Evolutionary conservation across 768 basidiomycete species (phyloP).

Genomic region (Hydnomerulius pinastri): DNA sequence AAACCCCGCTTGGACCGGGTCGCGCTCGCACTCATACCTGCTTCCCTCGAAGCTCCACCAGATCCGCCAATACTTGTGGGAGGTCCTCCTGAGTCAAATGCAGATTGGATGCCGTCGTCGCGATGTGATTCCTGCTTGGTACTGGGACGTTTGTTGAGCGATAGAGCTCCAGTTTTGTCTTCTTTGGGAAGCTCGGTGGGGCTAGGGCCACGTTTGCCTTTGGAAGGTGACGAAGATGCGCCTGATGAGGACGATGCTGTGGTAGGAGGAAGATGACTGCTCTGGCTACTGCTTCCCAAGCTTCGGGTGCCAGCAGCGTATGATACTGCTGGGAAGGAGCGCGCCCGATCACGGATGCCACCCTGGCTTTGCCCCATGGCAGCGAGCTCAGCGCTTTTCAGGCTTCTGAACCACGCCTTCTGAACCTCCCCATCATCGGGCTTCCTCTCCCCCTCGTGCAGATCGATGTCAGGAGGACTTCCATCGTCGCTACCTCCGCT

Average conservation of each 20-base stretch:
- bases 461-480: slow-evolving; percentile 13
- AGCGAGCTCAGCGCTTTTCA: slow-evolving; percentile 1
- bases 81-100: slow-evolving; percentile 13
- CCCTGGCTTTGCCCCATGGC: slow-evolving; percentile 1
- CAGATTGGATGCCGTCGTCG: slow-evolving; percentile 9
- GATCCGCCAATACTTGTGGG: slow-evolving; percentile 11
- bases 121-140: slow-evolving; percentile 46
- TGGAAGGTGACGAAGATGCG: slow-evolving; percentile 34
- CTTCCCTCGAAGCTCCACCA: slow-evolving; percentile 5
- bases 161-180: slow-evolving; percentile 55
- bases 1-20: slow-evolving; percentile 6
- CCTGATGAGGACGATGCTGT: slow-evolving; percentile 17
- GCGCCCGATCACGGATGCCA: slow-evolving; percentile 2
- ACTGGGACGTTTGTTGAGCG: slow-evolving; percentile 67
- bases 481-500: slow-evolving; percentile 22
- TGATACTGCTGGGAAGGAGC: slow-evolving; percentile 7
- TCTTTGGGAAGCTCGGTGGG: slow-evolving; percentile 70
- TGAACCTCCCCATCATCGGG: slow-evolving; percentile 16
- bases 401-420: slow-evolving; percentile 6
- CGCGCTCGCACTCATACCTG: neutral
- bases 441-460: slow-evolving; percentile 15
- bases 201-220: slow-evolving; percentile 67
- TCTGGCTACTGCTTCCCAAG: slow-evolving; percentile 4
- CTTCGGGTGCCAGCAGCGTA: slow-evolving; percentile 4
- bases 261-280: slow-evolving; percentile 5